A percentile compares a stretch with the other conserved stretches of the same genome.
phyloP scores from a whole-genome alignment of 768 basidiomycete species.

The Rhizopogon vinicolor region DNA sequence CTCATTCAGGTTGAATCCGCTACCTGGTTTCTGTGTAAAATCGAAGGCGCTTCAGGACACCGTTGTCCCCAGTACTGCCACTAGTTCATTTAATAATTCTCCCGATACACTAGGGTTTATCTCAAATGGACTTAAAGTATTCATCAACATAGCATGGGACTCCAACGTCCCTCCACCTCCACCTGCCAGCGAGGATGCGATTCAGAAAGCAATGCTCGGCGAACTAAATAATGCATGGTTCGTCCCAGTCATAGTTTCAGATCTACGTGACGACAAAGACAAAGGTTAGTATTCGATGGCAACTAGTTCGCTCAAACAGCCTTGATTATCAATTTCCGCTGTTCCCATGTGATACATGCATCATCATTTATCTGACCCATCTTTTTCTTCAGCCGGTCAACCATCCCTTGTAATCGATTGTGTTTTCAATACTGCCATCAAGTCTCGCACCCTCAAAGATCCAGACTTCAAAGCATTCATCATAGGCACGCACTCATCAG shows the following conservation, averaged over 20 bases:
- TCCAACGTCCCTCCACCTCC: conserved; percentile 65
- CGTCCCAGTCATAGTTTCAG: conserved; percentile 70
- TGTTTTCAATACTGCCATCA: conserved; percentile 56
- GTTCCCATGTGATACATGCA: neutral
- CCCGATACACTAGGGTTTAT: conserved; percentile 1
- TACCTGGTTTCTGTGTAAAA: conserved; percentile 71
- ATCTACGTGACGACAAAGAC: conserved; percentile 56
- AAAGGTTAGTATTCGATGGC: conserved; percentile 46
- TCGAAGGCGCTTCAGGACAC: conserved; percentile 41
- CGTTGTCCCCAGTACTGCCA: conserved; percentile 14
- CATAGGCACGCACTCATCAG: conserved; percentile 43
- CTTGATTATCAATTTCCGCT: conserved; percentile 12
- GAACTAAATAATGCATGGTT: conserved; percentile 47
- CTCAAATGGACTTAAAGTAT: conserved; percentile 51
- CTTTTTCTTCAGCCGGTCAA: conserved; percentile 51
- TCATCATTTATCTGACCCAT: neutral
- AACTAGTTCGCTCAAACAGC: neutral
- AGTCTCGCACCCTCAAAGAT: conserved; percentile 54
- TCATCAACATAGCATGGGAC: conserved; percentile 75
- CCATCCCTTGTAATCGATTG: conserved; percentile 70
- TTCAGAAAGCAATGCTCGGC: conserved; percentile 54
- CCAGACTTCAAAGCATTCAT: conserved; percentile 65
- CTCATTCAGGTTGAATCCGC: conserved; percentile 41
- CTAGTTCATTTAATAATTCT: neutral
- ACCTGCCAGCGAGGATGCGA: conserved; percentile 49